Evolutionary conservation across 805 yeast genomes (phyloP).

Genomic region (Ogataea henricii): DNA sequence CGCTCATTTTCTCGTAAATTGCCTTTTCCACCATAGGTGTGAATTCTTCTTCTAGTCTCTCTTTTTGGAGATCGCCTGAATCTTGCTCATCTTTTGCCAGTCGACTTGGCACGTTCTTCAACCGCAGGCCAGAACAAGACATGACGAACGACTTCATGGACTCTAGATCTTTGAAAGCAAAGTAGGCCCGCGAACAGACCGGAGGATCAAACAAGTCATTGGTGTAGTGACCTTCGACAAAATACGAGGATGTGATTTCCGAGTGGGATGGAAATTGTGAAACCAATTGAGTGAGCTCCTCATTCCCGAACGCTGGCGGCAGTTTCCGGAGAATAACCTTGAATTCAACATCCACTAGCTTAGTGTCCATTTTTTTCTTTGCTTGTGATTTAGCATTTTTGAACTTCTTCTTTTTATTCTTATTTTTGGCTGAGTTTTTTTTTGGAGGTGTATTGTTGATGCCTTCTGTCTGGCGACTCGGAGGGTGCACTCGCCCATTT

Average conservation of each 20-base stretch:
- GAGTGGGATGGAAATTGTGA: neutral
- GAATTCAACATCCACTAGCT: conserved; percentile 7
- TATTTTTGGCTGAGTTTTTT: neutral
- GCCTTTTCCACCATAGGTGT: conserved; percentile 41
- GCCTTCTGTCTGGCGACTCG: neutral
- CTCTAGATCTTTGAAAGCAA: conserved; percentile 33
- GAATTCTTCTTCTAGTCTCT: conserved; percentile 25
- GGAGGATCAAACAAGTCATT: conserved; percentile 42
- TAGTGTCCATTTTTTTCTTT: neutral
- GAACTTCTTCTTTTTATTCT: conserved; percentile 3
- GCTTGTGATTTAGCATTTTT: neutral
- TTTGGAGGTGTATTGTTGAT: neutral
- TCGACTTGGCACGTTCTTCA: neutral
- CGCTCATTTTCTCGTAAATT: conserved; percentile 35
- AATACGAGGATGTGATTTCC: conserved; percentile 33
- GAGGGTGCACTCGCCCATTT: neutral
- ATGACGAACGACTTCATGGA: conserved; percentile 15
- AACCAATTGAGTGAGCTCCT: conserved; percentile 27
- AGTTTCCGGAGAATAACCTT: conserved; percentile 43
- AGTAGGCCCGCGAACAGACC: conserved; percentile 43
- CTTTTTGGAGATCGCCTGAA: conserved; percentile 1
- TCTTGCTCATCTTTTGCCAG: neutral
- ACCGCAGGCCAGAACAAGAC: neutral
- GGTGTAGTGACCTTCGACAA: conserved; percentile 44
- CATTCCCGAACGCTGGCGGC: conserved; percentile 43